These are phyloP conservation scores for Phytophthora fragariae DNA, from an alignment of 352 stramenopile genomes.

Conservation along the genomic window DNA sequence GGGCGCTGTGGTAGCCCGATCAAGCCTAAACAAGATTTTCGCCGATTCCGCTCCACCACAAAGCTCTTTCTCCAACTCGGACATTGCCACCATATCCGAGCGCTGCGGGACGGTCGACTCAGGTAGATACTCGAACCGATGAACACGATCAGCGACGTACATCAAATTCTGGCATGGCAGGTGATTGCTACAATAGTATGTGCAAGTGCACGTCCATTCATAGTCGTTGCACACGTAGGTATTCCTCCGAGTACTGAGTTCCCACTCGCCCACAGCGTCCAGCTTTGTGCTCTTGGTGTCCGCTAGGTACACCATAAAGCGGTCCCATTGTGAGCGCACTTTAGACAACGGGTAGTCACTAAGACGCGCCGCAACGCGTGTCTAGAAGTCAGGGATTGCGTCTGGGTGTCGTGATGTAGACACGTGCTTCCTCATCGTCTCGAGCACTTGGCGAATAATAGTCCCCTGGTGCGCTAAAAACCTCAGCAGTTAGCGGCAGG, in stretches of 20 bases:
- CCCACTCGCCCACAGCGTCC: neutral
- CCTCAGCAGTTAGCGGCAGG: neutral
- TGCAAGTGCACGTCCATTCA: neutral
- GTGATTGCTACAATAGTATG: neutral
- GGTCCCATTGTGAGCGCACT: slow-evolving; percentile 1
- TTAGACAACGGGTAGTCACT: neutral
- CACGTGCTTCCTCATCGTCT: slow-evolving; percentile 2
- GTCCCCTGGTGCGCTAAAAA: slow-evolving; percentile 18
- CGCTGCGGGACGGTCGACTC: neutral
- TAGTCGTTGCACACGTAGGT: slow-evolving; percentile 1
- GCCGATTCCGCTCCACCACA: too few species aligned
- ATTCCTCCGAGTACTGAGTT: neutral
- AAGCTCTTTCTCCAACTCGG: neutral
- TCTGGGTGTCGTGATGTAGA: slow-evolving; percentile 2
- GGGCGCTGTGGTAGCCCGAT: too few species aligned
- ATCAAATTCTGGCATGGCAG: neutral
- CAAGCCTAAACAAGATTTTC: too few species aligned
- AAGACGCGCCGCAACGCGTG: neutral
- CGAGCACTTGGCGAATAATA: slow-evolving; percentile 4
- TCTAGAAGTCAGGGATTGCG: slow-evolving; percentile 10
- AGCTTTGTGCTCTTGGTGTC: neutral
- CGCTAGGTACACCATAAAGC: neutral
- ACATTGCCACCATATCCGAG: neutral
- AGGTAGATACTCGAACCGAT: neutral
- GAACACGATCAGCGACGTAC: neutral